Percentiles rank a stretch among this genome's conserved stretches.
Evolutionary conservation across 345 rosid species (phyloP).

Genomic region (Camelina hispida): DNA sequence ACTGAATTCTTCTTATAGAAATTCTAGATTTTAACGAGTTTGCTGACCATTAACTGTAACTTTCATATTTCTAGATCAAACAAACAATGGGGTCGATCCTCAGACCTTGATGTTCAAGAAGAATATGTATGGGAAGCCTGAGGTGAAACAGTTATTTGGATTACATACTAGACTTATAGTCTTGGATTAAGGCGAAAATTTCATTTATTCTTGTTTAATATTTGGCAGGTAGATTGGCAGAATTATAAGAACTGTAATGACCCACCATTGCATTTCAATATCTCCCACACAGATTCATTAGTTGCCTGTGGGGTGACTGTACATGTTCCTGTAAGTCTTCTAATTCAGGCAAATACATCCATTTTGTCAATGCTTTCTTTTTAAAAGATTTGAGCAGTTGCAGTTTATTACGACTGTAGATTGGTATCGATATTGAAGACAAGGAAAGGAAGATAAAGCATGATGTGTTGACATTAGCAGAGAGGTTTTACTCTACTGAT

Average conservation of each 20-base stretch:
- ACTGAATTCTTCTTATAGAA: background rate
- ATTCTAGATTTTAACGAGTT: background rate
- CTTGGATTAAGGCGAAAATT: background rate
- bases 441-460: conserved; percentile 64
- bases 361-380: conserved; percentile 16
- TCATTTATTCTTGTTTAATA: background rate
- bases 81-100: conserved; percentile 57
- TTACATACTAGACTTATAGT: conserved; percentile 3
- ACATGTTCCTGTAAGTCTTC: conserved; percentile 58
- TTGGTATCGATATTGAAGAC: conserved; percentile 89
- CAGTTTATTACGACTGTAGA: conserved; percentile 48
- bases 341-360: background rate
- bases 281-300: conserved; percentile 84
- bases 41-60: conserved; percentile 26
- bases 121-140: conserved; percentile 90
- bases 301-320: conserved; percentile 85
- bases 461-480: conserved; percentile 60
- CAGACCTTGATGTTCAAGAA: conserved; percentile 69
- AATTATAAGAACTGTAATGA: conserved; percentile 38
- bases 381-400: conserved; percentile 1
- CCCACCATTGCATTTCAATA: conserved; percentile 70
- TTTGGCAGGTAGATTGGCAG: conserved; percentile 69
- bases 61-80: conserved; percentile 58
- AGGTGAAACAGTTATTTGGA: conserved; percentile 56
- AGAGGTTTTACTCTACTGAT: conserved; percentile 61